Conservation (phyloP, 192 early-diverging fungal species). For the Linnemannia schmuckeri region DNA sequence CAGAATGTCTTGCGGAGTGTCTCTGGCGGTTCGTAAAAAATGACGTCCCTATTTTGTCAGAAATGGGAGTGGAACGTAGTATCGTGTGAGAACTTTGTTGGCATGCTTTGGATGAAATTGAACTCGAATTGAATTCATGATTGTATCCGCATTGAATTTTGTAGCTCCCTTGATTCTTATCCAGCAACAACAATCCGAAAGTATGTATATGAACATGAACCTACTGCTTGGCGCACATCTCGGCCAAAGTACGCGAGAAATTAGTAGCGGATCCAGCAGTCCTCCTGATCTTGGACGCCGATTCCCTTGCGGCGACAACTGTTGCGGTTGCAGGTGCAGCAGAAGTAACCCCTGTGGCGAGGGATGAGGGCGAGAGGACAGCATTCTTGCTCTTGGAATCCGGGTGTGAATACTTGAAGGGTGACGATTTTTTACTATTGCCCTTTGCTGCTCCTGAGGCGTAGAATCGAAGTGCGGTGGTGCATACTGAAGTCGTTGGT, state of each 20-base stretch:
- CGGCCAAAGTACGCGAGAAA: conserved; percentile 35
- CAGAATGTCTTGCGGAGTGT: conserved; percentile 44
- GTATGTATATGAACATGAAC: not conserved
- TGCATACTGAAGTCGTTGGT: not conserved
- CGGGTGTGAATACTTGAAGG: conserved; percentile 39
- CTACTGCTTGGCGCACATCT: conserved; percentile 50
- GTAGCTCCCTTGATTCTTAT: not conserved
- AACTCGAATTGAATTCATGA: not conserved
- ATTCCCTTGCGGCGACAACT: not conserved
- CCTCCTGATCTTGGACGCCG: conserved; percentile 8
- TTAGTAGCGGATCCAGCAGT: conserved; percentile 11
- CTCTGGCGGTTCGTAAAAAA: conserved; percentile 43
- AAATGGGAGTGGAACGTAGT: no score
- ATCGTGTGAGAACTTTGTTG: not conserved
- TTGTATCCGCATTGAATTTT: not conserved
- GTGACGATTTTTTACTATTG: conserved; percentile 19
- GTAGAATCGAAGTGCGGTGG: not conserved
- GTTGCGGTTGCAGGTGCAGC: not conserved
- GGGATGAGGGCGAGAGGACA: conserved; percentile 18
- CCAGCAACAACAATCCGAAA: not conserved
- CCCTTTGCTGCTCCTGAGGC: conserved; percentile 4
- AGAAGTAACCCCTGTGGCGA: conserved; percentile 5
- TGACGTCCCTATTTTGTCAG: conserved; percentile 30
- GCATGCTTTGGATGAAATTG: not conserved
- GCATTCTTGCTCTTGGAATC: conserved; percentile 35